Percentiles rank a stretch among this genome's conserved stretches.
Evolutionary conservation across 352 stramenopile species (phyloP).

Genomic region (Phytophthora cactorum): DNA sequence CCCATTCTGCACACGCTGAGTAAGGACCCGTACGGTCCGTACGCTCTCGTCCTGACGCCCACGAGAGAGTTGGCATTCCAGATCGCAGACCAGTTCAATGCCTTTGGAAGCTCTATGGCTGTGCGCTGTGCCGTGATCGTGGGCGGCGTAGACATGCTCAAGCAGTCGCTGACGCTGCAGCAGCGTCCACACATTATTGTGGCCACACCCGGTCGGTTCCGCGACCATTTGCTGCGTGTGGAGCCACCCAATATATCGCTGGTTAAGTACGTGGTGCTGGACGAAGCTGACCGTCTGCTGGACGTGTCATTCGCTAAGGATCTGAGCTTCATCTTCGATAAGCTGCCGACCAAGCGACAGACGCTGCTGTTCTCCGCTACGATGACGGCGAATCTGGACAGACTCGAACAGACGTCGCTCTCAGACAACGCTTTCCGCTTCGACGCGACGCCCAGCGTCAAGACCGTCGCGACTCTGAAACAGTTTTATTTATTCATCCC

Average conservation of each 20-base stretch:
- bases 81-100: constrained; percentile 97
- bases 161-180: constrained; percentile 91
- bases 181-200: constrained; percentile 96
- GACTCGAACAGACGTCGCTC: constrained; percentile 77
- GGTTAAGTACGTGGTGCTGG: constrained; percentile 96
- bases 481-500: constrained; percentile 99
- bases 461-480: constrained; percentile 93
- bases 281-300: constrained; percentile 97
- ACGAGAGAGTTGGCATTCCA: constrained; percentile 98
- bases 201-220: constrained; percentile 96
- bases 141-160: constrained; percentile 95
- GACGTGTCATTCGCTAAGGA: constrained; percentile 89
- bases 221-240: constrained; percentile 92
- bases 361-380: constrained; percentile 98
- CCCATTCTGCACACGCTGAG: constrained; percentile 97
- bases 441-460: constrained; percentile 77
- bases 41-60: constrained; percentile 96
- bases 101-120: constrained; percentile 92
- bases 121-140: constrained; percentile 94
- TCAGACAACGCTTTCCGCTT: constrained; percentile 67
- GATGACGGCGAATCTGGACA: constrained; percentile 94
- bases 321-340: constrained; percentile 87
- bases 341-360: constrained; percentile 85
- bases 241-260: constrained; percentile 91
- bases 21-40: constrained; percentile 95